Percentiles rank a stretch among this genome's conserved stretches.
phyloP scores from a whole-genome alignment of 768 basidiomycete genomes.

The Psilocybe cyanescens region DNA sequence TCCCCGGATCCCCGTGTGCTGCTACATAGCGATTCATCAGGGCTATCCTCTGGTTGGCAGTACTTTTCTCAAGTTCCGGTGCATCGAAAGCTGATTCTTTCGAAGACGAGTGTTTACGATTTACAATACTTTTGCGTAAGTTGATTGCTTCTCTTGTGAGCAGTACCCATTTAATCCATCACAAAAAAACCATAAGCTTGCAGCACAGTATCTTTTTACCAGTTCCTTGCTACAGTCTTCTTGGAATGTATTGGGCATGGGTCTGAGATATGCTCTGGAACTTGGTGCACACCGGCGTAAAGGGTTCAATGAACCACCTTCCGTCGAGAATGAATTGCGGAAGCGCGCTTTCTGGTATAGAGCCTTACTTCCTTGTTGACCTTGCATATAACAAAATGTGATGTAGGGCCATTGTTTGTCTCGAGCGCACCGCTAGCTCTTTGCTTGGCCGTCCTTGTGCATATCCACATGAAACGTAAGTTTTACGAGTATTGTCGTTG shows the following conservation, averaged over 20 bases:
- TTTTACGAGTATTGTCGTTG: background rate
- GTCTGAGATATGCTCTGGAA: conserved; percentile 33
- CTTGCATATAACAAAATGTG: background rate
- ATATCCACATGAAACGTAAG: conserved; percentile 74
- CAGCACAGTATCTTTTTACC: conserved; percentile 38
- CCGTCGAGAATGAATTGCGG: conserved; percentile 60
- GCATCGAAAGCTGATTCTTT: conserved; percentile 59
- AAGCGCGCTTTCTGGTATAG: conserved; percentile 59
- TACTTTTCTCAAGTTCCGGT: conserved; percentile 53
- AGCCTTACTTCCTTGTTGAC: background rate
- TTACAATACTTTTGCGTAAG: conserved; percentile 69
- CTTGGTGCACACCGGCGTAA: conserved; percentile 47
- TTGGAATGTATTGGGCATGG: conserved; percentile 67
- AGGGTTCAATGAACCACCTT: conserved; percentile 30
- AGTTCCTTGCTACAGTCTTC: conserved; percentile 51
- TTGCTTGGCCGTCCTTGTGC: conserved; percentile 68
- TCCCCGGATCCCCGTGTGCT: no score
- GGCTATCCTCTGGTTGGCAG: no score
- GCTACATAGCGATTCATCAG: no score
- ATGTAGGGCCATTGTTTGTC: conserved; percentile 31
- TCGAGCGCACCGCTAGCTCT: conserved; percentile 41
- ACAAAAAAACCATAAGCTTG: conserved; percentile 22
- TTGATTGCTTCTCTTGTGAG: conserved; percentile 10
- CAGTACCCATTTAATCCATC: conserved; percentile 23
- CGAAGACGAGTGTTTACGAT: conserved; percentile 64